Conservation (phyloP, 129 eudicot species). For the Sambucus nigra region DNA sequence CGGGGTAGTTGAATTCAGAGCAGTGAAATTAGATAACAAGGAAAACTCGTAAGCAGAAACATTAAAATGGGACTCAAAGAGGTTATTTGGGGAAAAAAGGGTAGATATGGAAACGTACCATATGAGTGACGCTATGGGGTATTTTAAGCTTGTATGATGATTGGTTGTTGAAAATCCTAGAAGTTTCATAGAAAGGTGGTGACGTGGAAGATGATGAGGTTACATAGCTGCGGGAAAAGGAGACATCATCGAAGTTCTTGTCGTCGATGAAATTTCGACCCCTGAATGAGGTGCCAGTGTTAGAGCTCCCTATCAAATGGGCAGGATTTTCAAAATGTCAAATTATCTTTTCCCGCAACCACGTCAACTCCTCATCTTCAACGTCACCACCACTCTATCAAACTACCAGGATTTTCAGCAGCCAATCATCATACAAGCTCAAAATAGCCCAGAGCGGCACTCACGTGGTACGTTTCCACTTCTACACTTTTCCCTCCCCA, state of each 20-base stretch:
- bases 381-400: constrained; percentile 25
- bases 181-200: constrained; percentile 30
- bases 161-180: constrained; percentile 33
- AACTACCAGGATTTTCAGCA: constrained; percentile 43
- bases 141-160: constrained; percentile 30
- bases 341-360: no score
- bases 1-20: constrained; percentile 1
- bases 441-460: constrained; percentile 20
- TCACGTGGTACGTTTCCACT: constrained; percentile 59
- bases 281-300: no score
- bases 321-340: no score
- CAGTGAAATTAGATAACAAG: constrained; percentile 31
- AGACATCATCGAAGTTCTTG: no score
- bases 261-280: no score
- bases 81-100: constrained; percentile 20
- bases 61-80: constrained; percentile 24
- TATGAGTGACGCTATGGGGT: constrained; percentile 26
- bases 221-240: no score
- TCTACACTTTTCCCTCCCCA: constrained; percentile 28
- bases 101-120: constrained; percentile 59
- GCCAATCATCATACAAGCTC: constrained; percentile 26
- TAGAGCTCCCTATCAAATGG: no score
- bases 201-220: no score
- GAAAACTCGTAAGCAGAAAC: constrained; percentile 31
- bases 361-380: no score